Percentiles rank a stretch among this genome's conserved stretches.
Evolutionary conservation across 1,139 yeast species (phyloP).

Genomic region (Geotrichum restrictum): DNA sequence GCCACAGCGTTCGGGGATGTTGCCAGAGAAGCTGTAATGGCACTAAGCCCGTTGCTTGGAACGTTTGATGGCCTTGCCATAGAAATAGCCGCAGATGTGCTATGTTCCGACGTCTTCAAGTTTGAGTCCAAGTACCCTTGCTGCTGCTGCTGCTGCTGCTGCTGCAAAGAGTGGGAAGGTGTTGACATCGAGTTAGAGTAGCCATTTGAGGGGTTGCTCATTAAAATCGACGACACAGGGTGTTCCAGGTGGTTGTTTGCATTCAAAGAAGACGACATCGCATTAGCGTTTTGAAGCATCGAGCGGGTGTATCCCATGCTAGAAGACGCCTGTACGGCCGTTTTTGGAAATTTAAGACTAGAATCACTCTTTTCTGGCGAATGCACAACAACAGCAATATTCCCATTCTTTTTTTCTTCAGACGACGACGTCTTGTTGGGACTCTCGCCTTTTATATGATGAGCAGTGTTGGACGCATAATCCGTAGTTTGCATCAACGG

Average conservation of each 20-base stretch:
- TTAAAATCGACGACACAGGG: background rate
- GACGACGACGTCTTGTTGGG: too few relatives aligned
- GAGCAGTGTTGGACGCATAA: constrained; percentile 17
- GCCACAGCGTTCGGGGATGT: background rate
- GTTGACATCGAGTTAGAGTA: background rate
- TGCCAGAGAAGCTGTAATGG: background rate
- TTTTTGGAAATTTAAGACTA: background rate
- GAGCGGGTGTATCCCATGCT: background rate
- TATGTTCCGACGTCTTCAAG: constrained; percentile 14
- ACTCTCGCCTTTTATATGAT: constrained; percentile 5
- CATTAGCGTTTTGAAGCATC: background rate
- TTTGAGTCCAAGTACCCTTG: background rate
- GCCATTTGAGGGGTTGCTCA: background rate
- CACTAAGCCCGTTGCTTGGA: background rate
- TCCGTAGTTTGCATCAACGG: constrained; percentile 6
- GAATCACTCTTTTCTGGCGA: background rate
- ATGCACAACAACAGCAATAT: constrained; percentile 3
- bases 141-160: too few relatives aligned
- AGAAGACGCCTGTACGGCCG: background rate
- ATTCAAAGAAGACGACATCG: too few relatives aligned
- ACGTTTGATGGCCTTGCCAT: background rate
- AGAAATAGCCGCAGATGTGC: constrained; percentile 18
- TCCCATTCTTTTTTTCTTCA: too few relatives aligned
- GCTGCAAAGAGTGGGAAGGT: background rate
- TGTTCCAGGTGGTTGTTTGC: too few relatives aligned